Conservation (phyloP, 176 grass and related monocot genomes). For the Phyllostachys edulis region DNA sequence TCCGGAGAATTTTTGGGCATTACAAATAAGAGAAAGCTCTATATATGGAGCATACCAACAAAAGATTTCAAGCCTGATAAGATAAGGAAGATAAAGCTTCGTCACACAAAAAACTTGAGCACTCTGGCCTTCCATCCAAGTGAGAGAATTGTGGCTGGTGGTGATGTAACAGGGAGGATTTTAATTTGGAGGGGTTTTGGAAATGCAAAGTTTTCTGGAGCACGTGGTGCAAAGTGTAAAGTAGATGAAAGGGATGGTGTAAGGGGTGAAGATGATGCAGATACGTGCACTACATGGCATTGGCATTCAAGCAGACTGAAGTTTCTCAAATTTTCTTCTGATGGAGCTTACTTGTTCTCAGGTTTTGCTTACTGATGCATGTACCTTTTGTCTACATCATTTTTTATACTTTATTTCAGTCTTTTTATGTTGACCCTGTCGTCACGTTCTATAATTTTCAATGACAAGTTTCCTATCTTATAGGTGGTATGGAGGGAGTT, state of each 20-base stretch:
- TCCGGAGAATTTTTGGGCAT: constrained; percentile 80
- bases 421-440: neutral
- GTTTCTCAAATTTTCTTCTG: constrained; percentile 81
- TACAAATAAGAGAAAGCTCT: constrained; percentile 57
- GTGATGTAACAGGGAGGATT: constrained; percentile 78
- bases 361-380: constrained; percentile 44
- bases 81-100: constrained; percentile 82
- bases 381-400: neutral
- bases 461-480: constrained; percentile 10
- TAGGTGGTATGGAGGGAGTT: constrained; percentile 97
- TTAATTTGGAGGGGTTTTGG: constrained; percentile 84
- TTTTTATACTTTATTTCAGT: neutral
- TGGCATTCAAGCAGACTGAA: constrained; percentile 76
- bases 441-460: neutral
- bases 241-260: constrained; percentile 65
- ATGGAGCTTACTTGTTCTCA: constrained; percentile 89
- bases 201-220: constrained; percentile 51
- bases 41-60: constrained; percentile 65
- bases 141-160: constrained; percentile 66
- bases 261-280: constrained; percentile 68
- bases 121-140: constrained; percentile 85
- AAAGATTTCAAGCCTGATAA: constrained; percentile 59
- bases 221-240: constrained; percentile 32
- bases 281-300: constrained; percentile 75
- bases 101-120: constrained; percentile 61